Conservation (phyloP, 495 filamentous ascomycete species). For the Acidomyces sp. region DNA sequence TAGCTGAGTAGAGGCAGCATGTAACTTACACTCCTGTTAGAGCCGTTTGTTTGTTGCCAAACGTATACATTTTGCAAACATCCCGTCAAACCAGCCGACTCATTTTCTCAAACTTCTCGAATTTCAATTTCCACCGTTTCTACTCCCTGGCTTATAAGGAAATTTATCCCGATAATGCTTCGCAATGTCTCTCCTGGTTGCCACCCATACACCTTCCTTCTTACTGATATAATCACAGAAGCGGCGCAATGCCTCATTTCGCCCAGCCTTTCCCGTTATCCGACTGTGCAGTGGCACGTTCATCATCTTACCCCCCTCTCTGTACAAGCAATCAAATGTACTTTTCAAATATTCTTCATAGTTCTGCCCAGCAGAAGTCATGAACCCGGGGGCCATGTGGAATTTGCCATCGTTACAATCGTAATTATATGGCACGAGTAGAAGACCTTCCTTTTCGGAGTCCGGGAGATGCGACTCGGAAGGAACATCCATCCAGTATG, state of each 20-base stretch:
- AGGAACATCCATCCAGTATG: slow-evolving; percentile 26
- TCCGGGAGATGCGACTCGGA: slow-evolving; percentile 20
- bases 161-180: slow-evolving; percentile 21
- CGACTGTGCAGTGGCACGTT: slow-evolving; percentile 25
- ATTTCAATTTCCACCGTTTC: slow-evolving; percentile 5
- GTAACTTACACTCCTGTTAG: not conserved
- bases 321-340: slow-evolving; percentile 25
- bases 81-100: not conserved
- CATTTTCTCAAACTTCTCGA: not conserved
- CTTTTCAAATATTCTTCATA: slow-evolving; percentile 25
- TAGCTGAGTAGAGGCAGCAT: not conserved
- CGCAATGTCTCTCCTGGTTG: slow-evolving; percentile 24
- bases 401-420: slow-evolving; percentile 23
- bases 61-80: slow-evolving; percentile 1
- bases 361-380: slow-evolving; percentile 9
- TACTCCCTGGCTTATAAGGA: slow-evolving; percentile 21
- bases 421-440: slow-evolving; percentile 23
- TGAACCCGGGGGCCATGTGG: slow-evolving; percentile 25
- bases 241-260: slow-evolving; percentile 23
- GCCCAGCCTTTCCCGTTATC: slow-evolving; percentile 25
- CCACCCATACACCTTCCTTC: slow-evolving; percentile 26
- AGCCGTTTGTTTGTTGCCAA: slow-evolving; percentile 1
- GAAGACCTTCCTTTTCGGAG: slow-evolving; percentile 22
- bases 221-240: slow-evolving; percentile 25
- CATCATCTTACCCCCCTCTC: slow-evolving; percentile 28